Conservation (phyloP, 331 rosid genomes). For the Pyrus hybrid region DNA sequence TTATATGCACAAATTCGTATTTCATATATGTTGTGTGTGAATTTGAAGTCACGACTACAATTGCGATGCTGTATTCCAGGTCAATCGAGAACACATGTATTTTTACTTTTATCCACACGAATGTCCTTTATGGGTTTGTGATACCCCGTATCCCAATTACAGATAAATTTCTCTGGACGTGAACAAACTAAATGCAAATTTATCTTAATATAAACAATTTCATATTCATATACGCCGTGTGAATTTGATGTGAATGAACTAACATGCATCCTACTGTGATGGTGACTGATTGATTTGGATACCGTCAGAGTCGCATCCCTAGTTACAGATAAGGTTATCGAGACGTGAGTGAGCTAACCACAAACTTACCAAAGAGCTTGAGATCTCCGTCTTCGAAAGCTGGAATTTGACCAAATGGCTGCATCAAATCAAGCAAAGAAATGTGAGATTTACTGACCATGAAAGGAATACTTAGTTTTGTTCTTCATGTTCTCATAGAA, state of each 20-base stretch:
- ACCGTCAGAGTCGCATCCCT: too few relatives aligned
- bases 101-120: background rate
- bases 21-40: background rate
- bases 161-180: too few relatives aligned
- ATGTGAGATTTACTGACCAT: background rate
- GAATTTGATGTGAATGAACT: too few relatives aligned
- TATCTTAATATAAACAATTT: too few relatives aligned
- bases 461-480: background rate
- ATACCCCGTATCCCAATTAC: background rate
- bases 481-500: too few relatives aligned
- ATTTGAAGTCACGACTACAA: background rate
- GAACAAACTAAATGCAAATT: too few relatives aligned
- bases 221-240: too few relatives aligned
- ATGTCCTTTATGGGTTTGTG: too few relatives aligned
- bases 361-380: constrained; percentile 45
- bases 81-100: background rate
- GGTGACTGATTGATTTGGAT: too few relatives aligned
- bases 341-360: background rate
- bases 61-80: background rate
- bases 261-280: too few relatives aligned
- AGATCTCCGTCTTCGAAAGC: constrained; percentile 61
- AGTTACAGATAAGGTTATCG: too few relatives aligned
- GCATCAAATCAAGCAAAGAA: background rate
- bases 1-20: background rate
- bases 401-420: constrained; percentile 84